These are phyloP conservation scores for Solanum peruvianum DNA, from an alignment of 257 asterid genomes.

Conservation along the genomic window DNA sequence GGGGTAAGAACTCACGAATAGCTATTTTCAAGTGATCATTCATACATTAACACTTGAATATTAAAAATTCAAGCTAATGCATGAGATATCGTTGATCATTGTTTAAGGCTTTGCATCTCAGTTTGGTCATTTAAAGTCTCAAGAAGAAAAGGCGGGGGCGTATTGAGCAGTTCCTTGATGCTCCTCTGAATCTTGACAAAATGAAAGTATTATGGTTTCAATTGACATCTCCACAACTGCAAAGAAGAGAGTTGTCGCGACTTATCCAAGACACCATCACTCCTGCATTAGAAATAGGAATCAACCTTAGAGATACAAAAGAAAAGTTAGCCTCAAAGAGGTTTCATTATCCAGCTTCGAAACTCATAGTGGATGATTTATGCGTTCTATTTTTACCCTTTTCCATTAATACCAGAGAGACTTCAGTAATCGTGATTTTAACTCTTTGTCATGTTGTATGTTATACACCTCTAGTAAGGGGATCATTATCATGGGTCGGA, in stretches of 20 bases:
- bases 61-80: not conserved
- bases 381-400: not conserved
- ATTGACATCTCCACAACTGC: conserved; percentile 98
- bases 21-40: not conserved
- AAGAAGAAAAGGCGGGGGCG: conserved; percentile 87
- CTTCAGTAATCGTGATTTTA: not conserved
- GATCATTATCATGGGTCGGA: not conserved
- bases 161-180: conserved; percentile 93
- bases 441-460: not conserved
- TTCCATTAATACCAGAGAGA: not conserved
- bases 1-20: not conserved
- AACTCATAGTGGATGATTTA: too few relatives aligned
- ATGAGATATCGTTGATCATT: conserved; percentile 23
- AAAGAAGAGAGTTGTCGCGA: conserved; percentile 81
- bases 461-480: not conserved
- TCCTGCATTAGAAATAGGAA: conserved; percentile 27
- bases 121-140: conserved; percentile 66
- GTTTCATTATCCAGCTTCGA: too few relatives aligned
- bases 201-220: conserved; percentile 84
- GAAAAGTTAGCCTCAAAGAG: not conserved
- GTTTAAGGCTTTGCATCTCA: conserved; percentile 87
- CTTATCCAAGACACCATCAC: conserved; percentile 86
- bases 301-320: not conserved
- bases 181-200: conserved; percentile 64
- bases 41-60: not conserved